phyloP scores from a whole-genome alignment of 164 flowering plant species.

The Amborella trichopoda region DNA sequence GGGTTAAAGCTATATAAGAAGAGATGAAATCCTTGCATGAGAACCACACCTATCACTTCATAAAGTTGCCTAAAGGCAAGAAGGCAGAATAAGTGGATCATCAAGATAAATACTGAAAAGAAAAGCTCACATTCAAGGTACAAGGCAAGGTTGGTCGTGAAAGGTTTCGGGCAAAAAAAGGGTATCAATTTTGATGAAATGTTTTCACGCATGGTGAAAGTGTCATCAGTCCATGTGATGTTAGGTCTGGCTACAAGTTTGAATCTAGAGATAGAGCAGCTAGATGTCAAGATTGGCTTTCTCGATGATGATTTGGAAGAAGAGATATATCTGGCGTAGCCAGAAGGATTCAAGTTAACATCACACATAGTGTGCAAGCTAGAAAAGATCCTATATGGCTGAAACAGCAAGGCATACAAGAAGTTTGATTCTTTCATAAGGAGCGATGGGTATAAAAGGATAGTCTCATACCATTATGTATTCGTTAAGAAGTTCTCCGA shows the following conservation, averaged over 20 bases:
- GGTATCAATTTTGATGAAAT: not conserved
- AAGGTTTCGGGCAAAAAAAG: not conserved
- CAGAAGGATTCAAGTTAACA: not conserved
- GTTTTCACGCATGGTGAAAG: constrained; percentile 1
- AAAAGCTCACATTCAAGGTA: not conserved
- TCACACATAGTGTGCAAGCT: not conserved
- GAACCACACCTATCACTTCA: not conserved
- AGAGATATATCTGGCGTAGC: not conserved
- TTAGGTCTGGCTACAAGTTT: not conserved
- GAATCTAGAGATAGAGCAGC: not conserved
- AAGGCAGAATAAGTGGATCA: not conserved
- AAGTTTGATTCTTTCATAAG: too few species aligned
- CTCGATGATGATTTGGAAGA: constrained; percentile 1
- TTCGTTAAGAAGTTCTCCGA: too few species aligned
- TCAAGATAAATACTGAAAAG: not conserved
- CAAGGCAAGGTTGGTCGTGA: not conserved
- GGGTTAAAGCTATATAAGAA: not conserved
- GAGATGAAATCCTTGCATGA: not conserved
- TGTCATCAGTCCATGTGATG: not conserved
- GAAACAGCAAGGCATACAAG: too few species aligned
- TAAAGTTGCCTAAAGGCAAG: not conserved
- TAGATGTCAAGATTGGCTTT: not conserved
- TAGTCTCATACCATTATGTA: too few species aligned
- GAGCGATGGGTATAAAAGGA: too few species aligned
- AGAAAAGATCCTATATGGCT: constrained; percentile 1